Base-by-base conservation (phyloP, 345 rosid genomes). In the Gossypium turneri region DNA sequence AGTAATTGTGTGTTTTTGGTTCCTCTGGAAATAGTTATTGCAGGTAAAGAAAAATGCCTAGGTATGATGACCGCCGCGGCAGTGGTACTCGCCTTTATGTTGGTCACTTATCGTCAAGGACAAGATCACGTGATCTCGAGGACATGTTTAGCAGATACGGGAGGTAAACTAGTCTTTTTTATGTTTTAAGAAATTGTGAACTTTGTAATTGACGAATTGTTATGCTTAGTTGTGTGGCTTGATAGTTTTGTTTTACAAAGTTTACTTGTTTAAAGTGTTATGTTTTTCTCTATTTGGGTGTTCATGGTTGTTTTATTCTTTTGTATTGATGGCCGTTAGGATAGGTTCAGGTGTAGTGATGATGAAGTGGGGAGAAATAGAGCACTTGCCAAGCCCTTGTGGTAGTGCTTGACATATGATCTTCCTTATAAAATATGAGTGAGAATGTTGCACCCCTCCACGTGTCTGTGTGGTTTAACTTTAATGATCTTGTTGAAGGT, bases 401-500 rank as follows among this genome's bases (percentile, higher is more conserved):
- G 78, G 19, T 73, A 72, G 81, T 79, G 82, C 66, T 72, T 77
- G 81, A 74, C 73, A 55, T 68, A 65, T 52, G 59, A 55, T 61
- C 67, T 82, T 79, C 77, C 75, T 80, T 63, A 81, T 72, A 80
- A 71, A 79, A 75, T 83, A 79, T 76, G 51, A 80, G 82, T 80
- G 79, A 85, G 86, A 84, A 77, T 77, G 83, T 79, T 85, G 84
- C 74, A 74, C 52, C 79, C 86, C 73, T 72, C 85, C 79, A 73
- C 76, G 71, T 78, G 85, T 83, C 83, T 70, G 79, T 73, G 76
- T 81, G 85, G 84, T 86, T 88, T 91, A 86, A 91, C 92, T 76
- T 81, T 88, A 86, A 91, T 88, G 88, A 91, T 89, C 94, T 91
- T 91, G 89, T 91, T 91, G 97, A 91, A 91, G 94, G 97, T 89